These are phyloP conservation scores for Graphilbum ipis-grandicollis DNA, from an alignment of 2,329 filamentous ascomycete genomes.

Conservation along the genomic window DNA sequence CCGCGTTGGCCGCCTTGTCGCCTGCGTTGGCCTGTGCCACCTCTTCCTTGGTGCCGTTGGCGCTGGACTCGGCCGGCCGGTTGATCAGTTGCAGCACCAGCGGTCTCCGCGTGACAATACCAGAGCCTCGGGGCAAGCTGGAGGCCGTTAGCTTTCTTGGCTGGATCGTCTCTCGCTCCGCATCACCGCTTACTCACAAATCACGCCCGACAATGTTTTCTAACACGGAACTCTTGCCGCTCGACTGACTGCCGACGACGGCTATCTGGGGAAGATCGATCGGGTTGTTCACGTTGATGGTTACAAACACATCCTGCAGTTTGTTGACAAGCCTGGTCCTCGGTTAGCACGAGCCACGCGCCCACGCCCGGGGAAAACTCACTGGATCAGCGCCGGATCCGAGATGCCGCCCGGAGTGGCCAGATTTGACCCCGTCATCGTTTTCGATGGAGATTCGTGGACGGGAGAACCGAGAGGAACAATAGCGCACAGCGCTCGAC, in stretches of 20 bases:
- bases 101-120: constrained; percentile 90
- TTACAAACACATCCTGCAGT: constrained; percentile 97
- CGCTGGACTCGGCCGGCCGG: constrained; percentile 43
- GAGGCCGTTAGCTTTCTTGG: no score
- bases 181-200: no score
- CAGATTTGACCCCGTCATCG: constrained; percentile 6
- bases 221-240: constrained; percentile 96
- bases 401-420: constrained; percentile 12
- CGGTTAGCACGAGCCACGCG: constrained; percentile 1
- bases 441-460: not conserved
- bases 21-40: constrained; percentile 43
- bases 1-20: constrained; percentile 76
- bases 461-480: no score
- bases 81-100: constrained; percentile 98
- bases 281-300: constrained; percentile 95
- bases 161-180: no score
- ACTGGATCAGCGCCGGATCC: constrained; percentile 12
- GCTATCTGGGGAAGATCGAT: constrained; percentile 98
- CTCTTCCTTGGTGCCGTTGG: constrained; percentile 58
- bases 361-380: constrained; percentile 1
- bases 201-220: constrained; percentile 98
- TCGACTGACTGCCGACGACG: constrained; percentile 95
- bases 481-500: no score
- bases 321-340: constrained; percentile 72
- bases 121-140: constrained; percentile 89